Percentiles rank a stretch among this genome's conserved stretches.
Evolutionary conservation across 2,329 filamentous ascomycete genomes (phyloP).

Genomic region (Ascomycota sp.): DNA sequence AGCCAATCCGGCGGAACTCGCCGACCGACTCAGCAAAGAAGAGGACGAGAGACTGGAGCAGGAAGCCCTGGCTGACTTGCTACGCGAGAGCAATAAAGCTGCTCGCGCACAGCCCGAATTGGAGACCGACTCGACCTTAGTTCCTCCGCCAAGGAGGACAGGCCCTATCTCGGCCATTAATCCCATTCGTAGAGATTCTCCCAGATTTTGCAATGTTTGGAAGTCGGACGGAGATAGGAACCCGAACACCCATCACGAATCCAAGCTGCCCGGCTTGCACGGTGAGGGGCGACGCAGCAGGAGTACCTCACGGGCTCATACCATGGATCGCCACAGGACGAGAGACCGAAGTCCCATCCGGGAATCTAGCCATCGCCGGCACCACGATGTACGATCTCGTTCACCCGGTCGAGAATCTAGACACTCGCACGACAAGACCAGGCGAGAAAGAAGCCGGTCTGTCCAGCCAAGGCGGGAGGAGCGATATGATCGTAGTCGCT

Average conservation of each 20-base stretch:
- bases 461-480: slow-evolving; percentile 13
- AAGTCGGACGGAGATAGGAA: slow-evolving; percentile 17
- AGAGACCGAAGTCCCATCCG: slow-evolving; percentile 12
- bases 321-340: slow-evolving; percentile 8
- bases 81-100: slow-evolving; percentile 35
- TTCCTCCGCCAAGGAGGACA: slow-evolving; percentile 31
- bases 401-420: slow-evolving; percentile 17
- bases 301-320: slow-evolving; percentile 11
- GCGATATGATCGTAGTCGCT: slow-evolving; percentile 13
- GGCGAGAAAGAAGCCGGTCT: slow-evolving; percentile 20
- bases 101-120: slow-evolving; percentile 28
- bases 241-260: slow-evolving; percentile 8
- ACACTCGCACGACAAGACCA: slow-evolving; percentile 11
- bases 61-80: slow-evolving; percentile 34
- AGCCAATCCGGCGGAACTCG: slow-evolving; percentile 22
- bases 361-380: slow-evolving; percentile 10
- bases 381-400: slow-evolving; percentile 16
- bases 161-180: slow-evolving; percentile 37
- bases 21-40: slow-evolving; percentile 35
- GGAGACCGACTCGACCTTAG: slow-evolving; percentile 34
- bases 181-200: slow-evolving; percentile 26
- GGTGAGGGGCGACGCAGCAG: slow-evolving; percentile 13
- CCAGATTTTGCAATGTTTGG: slow-evolving; percentile 20
- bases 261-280: slow-evolving; percentile 6
- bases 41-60: slow-evolving; percentile 36